These are phyloP conservation scores for Sistotremastrum suecicum DNA, from an alignment of 768 basidiomycete species.

Conservation along the genomic window DNA sequence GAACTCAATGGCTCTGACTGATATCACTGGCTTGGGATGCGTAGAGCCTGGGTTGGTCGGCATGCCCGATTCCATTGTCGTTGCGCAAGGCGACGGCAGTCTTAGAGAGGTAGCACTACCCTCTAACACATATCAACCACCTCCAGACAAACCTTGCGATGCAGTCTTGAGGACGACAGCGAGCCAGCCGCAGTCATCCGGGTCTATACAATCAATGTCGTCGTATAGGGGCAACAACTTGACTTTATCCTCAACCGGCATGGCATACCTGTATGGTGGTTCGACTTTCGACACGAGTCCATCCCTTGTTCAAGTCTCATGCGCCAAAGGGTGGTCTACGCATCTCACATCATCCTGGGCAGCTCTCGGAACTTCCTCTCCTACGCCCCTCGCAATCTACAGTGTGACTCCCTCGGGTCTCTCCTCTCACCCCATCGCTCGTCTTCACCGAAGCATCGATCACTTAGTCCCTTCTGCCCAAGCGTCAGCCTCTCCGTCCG, in stretches of 20 bases:
- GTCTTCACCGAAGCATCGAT: slow-evolving; percentile 17
- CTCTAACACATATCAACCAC: too few species aligned
- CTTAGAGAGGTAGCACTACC: too few species aligned
- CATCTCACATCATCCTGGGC: slow-evolving; percentile 49
- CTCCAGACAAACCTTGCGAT: slow-evolving; percentile 9
- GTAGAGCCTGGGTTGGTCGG: slow-evolving; percentile 29
- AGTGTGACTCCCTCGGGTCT: slow-evolving; percentile 33
- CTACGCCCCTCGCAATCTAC: slow-evolving; percentile 44
- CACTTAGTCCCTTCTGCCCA: slow-evolving; percentile 19
- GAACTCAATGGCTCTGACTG: slow-evolving; percentile 12
- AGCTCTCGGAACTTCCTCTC: slow-evolving; percentile 52
- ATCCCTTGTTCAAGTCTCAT: slow-evolving; percentile 21
- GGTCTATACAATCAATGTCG: slow-evolving; percentile 12
- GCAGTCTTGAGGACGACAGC: slow-evolving; percentile 19
- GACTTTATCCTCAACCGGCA: slow-evolving; percentile 44
- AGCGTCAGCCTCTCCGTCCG: slow-evolving; percentile 22
- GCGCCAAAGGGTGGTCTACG: slow-evolving; percentile 47
- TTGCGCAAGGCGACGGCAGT: not conserved
- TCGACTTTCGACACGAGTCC: slow-evolving; percentile 9
- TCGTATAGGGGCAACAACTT: slow-evolving; percentile 31
- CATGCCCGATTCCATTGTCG: slow-evolving; percentile 19
- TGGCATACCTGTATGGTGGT: slow-evolving; percentile 25
- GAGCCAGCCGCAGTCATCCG: slow-evolving; percentile 42
- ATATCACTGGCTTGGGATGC: slow-evolving; percentile 44
- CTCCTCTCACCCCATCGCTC: slow-evolving; percentile 30